These are phyloP conservation scores for Cordyceps cateniannulata DNA, from an alignment of 2,329 filamentous ascomycete species.

Conservation along the genomic window DNA sequence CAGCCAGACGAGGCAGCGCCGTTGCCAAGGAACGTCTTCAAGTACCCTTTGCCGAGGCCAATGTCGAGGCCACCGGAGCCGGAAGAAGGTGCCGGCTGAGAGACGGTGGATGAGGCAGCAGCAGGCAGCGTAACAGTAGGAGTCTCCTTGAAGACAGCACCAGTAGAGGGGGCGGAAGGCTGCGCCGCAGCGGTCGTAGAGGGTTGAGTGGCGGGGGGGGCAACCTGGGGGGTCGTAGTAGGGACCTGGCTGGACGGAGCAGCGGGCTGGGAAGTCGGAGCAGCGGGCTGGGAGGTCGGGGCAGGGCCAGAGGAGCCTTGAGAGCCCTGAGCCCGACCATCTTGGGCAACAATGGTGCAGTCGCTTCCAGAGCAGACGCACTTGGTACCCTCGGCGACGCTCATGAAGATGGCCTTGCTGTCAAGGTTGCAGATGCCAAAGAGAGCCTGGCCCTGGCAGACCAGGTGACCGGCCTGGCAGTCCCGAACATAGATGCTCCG, in stretches of 20 bases:
- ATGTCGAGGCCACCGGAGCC: conserved; percentile 11
- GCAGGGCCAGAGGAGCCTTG: not conserved
- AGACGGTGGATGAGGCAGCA: not conserved
- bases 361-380: conserved; percentile 11
- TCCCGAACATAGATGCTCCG: not conserved
- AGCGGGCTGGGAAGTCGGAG: not conserved
- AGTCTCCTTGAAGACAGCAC: conserved; percentile 2
- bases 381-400: conserved; percentile 8
- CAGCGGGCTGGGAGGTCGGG: not conserved
- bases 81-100: not conserved
- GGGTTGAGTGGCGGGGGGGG: not conserved
- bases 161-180: not conserved
- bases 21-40: conserved; percentile 22
- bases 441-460: conserved; percentile 8
- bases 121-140: not conserved
- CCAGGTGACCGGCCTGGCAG: conserved; percentile 1
- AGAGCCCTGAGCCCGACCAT: not conserved
- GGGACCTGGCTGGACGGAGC: not conserved
- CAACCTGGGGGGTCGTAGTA: not conserved
- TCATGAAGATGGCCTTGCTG: conserved; percentile 8
- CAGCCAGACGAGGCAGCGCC: conserved; percentile 24
- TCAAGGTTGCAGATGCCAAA: conserved; percentile 10
- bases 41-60: conserved; percentile 21
- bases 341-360: conserved; percentile 4
- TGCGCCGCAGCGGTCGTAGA: not conserved